Conservation (phyloP, 2,329 filamentous ascomycete species). For the Sarocladium oryzae region DNA sequence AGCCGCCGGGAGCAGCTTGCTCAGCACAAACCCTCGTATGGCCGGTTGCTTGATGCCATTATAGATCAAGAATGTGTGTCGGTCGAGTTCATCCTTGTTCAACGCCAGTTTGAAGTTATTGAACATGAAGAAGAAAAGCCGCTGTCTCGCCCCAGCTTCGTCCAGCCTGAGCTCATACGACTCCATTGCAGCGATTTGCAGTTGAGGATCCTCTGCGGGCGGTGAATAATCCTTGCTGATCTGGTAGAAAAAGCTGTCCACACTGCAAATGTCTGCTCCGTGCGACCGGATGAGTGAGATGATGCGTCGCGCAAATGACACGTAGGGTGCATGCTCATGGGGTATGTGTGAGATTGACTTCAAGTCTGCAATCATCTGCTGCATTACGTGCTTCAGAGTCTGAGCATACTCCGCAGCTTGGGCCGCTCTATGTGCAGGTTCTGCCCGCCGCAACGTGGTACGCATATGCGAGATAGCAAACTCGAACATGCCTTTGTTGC, state of each 20-base stretch:
- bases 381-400: constrained; percentile 42
- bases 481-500: constrained; percentile 43
- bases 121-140: constrained; percentile 51
- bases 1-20: constrained; percentile 49
- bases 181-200: constrained; percentile 49
- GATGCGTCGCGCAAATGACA: constrained; percentile 45
- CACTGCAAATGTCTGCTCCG: constrained; percentile 43
- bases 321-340: constrained; percentile 37
- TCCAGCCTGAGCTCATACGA: constrained; percentile 49
- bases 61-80: constrained; percentile 39
- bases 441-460: constrained; percentile 34
- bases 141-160: constrained; percentile 38
- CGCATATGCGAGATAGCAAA: constrained; percentile 45
- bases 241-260: constrained; percentile 51
- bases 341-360: constrained; percentile 28
- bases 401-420: constrained; percentile 35
- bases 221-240: constrained; percentile 51
- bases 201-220: constrained; percentile 46
- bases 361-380: constrained; percentile 47
- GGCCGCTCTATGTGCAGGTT: constrained; percentile 25
- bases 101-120: constrained; percentile 52
- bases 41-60: constrained; percentile 40
- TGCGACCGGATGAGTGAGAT: constrained; percentile 49
- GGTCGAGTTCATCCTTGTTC: constrained; percentile 38
- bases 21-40: constrained; percentile 41